phyloP scores from a whole-genome alignment of 2,329 filamentous ascomycete species.

The Sporothrix phasma region DNA sequence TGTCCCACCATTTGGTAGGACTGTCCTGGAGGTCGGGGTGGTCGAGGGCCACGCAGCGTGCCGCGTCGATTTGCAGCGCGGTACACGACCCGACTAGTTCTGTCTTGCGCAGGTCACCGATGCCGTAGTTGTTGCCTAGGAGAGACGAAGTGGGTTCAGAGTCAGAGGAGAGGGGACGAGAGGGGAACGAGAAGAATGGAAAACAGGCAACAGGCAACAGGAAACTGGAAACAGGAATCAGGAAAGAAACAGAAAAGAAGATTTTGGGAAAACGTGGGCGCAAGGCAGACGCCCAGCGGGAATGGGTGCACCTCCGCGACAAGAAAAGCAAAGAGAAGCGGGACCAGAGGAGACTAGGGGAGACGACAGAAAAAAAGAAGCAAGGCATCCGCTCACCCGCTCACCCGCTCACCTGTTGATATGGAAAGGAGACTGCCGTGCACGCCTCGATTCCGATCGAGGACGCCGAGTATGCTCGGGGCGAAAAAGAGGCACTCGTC shows the following conservation, averaged over 20 bases:
- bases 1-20: slow-evolving; percentile 8
- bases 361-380: not conserved
- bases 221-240: not conserved
- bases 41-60: slow-evolving; percentile 5
- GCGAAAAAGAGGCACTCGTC: slow-evolving; percentile 12
- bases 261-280: not conserved
- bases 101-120: slow-evolving; percentile 5
- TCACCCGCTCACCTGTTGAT: not conserved
- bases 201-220: not conserved
- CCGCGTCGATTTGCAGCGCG: slow-evolving; percentile 3
- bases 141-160: not conserved
- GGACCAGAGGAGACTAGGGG: not conserved
- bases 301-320: not conserved
- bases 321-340: not conserved
- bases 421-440: slow-evolving; percentile 4
- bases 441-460: slow-evolving; percentile 1
- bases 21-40: slow-evolving; percentile 7
- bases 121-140: slow-evolving; percentile 8
- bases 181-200: too few species aligned
- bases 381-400: too few species aligned
- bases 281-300: not conserved
- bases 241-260: not conserved
- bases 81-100: slow-evolving; percentile 1
- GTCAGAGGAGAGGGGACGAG: too few species aligned
- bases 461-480: slow-evolving; percentile 8